Evolutionary conservation across 208 protist species (phyloP), one percentile per base, ranked within the genome.

Genomic region (Crithidia sp.): DNA sequence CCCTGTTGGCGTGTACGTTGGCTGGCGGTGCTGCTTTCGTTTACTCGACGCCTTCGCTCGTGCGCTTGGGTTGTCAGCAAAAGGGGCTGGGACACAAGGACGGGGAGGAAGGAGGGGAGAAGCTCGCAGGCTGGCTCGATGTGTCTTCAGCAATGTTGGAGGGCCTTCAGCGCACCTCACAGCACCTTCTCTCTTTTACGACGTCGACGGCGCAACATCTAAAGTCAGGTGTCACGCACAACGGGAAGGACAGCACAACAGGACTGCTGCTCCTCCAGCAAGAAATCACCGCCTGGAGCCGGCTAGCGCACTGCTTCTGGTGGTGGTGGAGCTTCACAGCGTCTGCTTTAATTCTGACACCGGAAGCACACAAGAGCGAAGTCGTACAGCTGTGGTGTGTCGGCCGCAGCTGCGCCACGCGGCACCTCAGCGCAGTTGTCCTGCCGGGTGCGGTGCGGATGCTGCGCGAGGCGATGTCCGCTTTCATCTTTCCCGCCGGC

Each of bases 261-360:
- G 28, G 28, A 28, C 28, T 28, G 28, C 28, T 28, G 28, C 28
- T 28, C 1, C 1, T 1, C 28, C 28, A 28, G 28, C 28, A 28
- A 28, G 28, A 28, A 28, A 28, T 28, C 28, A 28, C 28, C 28
- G 28, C 28, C 28, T 54, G 44, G 7, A 36, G 37, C 8, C 43
- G 36, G 2, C 5, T 56, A 7, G 28, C 71, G 16, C 74, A 79
- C 17, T 71, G 61, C 14, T 40, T 50, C 9, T 79, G 74, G 74
- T 79, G 74, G 74, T 79, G 74, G 74, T 71, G 59, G 54, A 63
- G 54, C 45, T 53, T 67, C 4, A 60, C 70, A 28, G 28, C 28
- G 28, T 28, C 28, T 28, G 28, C 28, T 28, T 0, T 28, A 28
- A 28, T 28, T 28, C 28, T 28, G 28, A 28, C 28, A 28, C 28